Conservation (phyloP, 1,284 basidiomycete genomes). For the Cutaneotrichosporon daszewskae region DNA sequence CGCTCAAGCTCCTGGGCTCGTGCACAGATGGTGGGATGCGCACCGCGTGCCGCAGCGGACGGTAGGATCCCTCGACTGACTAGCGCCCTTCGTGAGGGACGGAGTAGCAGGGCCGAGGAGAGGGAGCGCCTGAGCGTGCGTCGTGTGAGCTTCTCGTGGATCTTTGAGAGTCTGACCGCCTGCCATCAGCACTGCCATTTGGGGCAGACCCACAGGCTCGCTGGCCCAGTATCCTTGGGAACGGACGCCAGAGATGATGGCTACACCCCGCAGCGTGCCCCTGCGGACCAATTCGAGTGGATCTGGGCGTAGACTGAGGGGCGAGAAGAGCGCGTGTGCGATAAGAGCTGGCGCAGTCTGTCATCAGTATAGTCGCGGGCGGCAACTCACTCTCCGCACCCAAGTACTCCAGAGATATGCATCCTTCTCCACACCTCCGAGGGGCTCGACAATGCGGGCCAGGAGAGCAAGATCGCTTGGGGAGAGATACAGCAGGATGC, state of each 20-base stretch:
- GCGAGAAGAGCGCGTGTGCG: constrained; percentile 21
- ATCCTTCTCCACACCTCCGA: constrained; percentile 21
- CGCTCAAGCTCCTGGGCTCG: constrained; percentile 15
- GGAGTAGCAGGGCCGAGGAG: constrained; percentile 5
- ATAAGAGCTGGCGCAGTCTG: constrained; percentile 21
- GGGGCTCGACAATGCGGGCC: constrained; percentile 16
- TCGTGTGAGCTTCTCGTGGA: constrained; percentile 17
- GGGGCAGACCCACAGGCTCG: constrained; percentile 11
- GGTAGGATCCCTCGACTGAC: constrained; percentile 18
- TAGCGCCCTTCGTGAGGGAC: constrained; percentile 12
- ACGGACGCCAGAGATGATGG: constrained; percentile 16
- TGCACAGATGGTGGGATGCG: constrained; percentile 13
- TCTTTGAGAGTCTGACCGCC: constrained; percentile 23
- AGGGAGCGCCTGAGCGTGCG: constrained; percentile 14
- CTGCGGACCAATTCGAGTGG: constrained; percentile 20
- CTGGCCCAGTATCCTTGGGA: constrained; percentile 20
- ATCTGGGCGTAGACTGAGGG: constrained; percentile 16
- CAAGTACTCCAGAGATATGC: constrained; percentile 19
- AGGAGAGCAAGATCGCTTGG: constrained; percentile 24
- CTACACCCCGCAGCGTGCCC: constrained; percentile 23
- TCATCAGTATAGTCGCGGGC: neutral
- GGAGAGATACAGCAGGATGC: constrained; percentile 23
- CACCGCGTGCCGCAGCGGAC: neutral
- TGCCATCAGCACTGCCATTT: constrained; percentile 1
- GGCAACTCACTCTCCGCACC: constrained; percentile 15